These are phyloP conservation scores for Pascua sp. DNA, from an alignment of 1,284 basidiomycete genomes.

Conservation along the genomic window DNA sequence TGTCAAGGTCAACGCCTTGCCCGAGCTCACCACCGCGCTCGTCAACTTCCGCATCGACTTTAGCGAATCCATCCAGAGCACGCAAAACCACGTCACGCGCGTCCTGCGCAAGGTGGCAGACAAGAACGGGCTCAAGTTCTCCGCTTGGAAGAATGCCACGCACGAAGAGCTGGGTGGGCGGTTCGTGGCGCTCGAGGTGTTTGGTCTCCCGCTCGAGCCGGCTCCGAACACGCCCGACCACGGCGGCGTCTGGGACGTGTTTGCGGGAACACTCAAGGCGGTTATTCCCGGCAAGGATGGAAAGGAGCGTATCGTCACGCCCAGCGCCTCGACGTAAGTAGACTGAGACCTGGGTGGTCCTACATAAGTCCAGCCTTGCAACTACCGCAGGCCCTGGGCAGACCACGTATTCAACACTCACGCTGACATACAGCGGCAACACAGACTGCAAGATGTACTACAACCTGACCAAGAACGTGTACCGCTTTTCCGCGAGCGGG, in stretches of 20 bases:
- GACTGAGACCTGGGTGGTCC: neutral
- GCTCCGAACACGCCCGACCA: constrained; percentile 39
- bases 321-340: constrained; percentile 31
- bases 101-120: constrained; percentile 33
- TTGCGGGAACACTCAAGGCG: constrained; percentile 46
- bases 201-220: constrained; percentile 46
- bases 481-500: constrained; percentile 39
- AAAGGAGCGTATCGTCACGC: constrained; percentile 37
- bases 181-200: constrained; percentile 34
- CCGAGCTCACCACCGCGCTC: constrained; percentile 34
- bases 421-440: constrained; percentile 24
- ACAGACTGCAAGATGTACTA: constrained; percentile 47
- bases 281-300: constrained; percentile 36
- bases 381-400: no score
- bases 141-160: constrained; percentile 5
- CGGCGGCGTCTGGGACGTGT: constrained; percentile 46
- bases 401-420: no score
- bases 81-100: constrained; percentile 33
- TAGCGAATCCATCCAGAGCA: constrained; percentile 33
- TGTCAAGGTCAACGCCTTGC: constrained; percentile 39
- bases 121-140: constrained; percentile 27
- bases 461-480: constrained; percentile 45
- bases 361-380: no score
- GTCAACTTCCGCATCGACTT: constrained; percentile 50
- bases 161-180: constrained; percentile 3